Evolutionary conservation across 2,329 filamentous ascomycete genomes (phyloP), one percentile per base, ranked within the genome.

Genomic region (Fusarium liriodendri): DNA sequence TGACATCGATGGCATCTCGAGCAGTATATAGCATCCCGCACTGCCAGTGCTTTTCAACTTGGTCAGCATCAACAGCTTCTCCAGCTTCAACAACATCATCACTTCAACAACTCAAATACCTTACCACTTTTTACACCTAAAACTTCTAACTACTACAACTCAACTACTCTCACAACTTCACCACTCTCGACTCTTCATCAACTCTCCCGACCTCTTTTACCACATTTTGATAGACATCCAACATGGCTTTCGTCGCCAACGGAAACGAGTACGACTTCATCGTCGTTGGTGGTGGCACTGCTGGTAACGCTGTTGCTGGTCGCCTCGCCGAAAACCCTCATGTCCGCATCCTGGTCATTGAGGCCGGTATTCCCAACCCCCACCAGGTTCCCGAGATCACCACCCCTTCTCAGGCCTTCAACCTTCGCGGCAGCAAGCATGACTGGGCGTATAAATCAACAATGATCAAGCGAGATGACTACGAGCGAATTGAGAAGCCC

Each of bases 371-470:
- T n/a, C 81, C 83, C 71, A 87, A 89, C 75, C 83, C 89, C 0
- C 78, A 83, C 8, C 82, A 88, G 7, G 81, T 88, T 40, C 84
- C 87, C 22, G 84, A 87, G 55, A 87, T 89, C 73, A 86, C 82
- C 6, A 90, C 87, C 6, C 89, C 88, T 3, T 83, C 87, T 1
- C 80, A 81, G 10, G 88, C 87, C 27, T 87, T 91, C 75, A 83
- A 86, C 7, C 84, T 91, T 2, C 86, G 89, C 18, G 85, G 84
- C 38, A 88, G 87, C 76, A 79, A 89, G 73, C 85, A 90, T 70
- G 89, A 91, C 78, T 91, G 88, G 88, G 83, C 82, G 0, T 91
- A 90, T 80, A 90, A 91, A 82, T 88, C 88, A 2, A 90, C 88
- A 20, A 86, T 92, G 81, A 85, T 91, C 77, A 85, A 89, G 62